phyloP scores from a whole-genome alignment of 2,329 filamentous ascomycete genomes.

The Pyricularia sp. region DNA sequence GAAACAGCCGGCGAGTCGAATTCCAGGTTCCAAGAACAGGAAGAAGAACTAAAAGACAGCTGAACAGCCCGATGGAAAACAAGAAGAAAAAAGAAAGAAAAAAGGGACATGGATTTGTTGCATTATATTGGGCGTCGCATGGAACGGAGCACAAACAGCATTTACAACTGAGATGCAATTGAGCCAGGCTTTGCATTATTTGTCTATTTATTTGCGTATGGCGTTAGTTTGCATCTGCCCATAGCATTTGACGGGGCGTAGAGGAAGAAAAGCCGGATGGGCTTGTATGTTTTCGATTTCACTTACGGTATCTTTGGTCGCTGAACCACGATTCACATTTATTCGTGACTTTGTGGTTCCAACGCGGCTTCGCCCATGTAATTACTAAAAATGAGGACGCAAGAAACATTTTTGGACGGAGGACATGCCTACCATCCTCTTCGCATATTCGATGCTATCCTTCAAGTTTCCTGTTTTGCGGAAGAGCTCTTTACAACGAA shows the following conservation, averaged over 20 bases:
- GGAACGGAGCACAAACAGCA: neutral
- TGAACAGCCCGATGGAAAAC: neutral
- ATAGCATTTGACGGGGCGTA: neutral
- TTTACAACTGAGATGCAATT: neutral
- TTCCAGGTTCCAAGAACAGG: neutral
- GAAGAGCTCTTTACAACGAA: slow-evolving; percentile 52
- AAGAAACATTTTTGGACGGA: neutral
- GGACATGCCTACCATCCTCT: neutral
- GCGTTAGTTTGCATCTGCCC: neutral
- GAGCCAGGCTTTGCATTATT: neutral
- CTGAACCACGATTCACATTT: neutral
- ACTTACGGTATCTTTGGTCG: neutral
- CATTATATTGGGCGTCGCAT: neutral
- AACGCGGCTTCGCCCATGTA: neutral
- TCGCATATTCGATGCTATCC: neutral
- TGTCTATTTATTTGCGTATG: neutral
- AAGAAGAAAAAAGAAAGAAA: neutral
- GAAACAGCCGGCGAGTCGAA: neutral
- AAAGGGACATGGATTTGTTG: neutral
- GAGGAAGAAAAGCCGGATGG: neutral
- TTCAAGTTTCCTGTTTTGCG: neutral
- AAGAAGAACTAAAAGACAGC: neutral
- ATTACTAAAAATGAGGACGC: neutral
- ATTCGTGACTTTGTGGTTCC: neutral
- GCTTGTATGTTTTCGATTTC: neutral